Evolutionary conservation across 2,329 filamentous ascomycete species (phyloP).

Genomic region (Ophiostoma sp.): DNA sequence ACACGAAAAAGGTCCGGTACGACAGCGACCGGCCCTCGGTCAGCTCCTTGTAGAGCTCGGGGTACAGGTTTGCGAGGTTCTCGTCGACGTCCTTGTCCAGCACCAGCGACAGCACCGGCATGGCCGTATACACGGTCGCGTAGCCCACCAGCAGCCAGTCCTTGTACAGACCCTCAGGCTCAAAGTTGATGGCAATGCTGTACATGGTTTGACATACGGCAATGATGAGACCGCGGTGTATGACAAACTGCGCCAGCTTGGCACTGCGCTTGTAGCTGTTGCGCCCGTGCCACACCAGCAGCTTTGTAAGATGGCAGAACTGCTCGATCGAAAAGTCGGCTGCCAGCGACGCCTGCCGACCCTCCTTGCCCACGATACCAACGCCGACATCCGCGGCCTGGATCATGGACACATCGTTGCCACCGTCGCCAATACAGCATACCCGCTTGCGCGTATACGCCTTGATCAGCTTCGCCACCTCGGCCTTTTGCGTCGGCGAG

Average conservation of each 20-base stretch:
- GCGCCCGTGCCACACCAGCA: constrained; percentile 97
- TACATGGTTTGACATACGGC: constrained; percentile 96
- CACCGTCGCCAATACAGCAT: constrained; percentile 95
- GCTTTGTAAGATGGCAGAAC: constrained; percentile 89
- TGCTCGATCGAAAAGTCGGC: constrained; percentile 96
- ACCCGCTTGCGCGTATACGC: constrained; percentile 89
- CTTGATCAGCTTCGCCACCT: constrained; percentile 85
- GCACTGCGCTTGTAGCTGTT: constrained; percentile 96
- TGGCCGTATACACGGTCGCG: constrained; percentile 90
- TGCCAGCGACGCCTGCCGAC: constrained; percentile 85
- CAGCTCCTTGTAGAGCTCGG: constrained; percentile 96
- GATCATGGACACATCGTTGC: constrained; percentile 99
- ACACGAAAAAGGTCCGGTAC: constrained; percentile 93
- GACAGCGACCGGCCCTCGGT: constrained; percentile 79
- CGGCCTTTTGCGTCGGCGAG: constrained; percentile 94
- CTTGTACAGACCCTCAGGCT: constrained; percentile 90
- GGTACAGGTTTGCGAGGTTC: constrained; percentile 86
- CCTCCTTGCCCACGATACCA: constrained; percentile 96
- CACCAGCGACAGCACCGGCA: constrained; percentile 86
- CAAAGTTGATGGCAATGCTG: constrained; percentile 85
- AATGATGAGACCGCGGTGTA: constrained; percentile 93
- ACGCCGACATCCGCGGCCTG: constrained; percentile 97
- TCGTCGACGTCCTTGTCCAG: constrained; percentile 95
- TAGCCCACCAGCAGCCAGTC: constrained; percentile 98
- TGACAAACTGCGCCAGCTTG: constrained; percentile 96